Evolutionary conservation across 2,329 filamentous ascomycete genomes (phyloP).

Genomic region (Amauroascus verrucosus): DNA sequence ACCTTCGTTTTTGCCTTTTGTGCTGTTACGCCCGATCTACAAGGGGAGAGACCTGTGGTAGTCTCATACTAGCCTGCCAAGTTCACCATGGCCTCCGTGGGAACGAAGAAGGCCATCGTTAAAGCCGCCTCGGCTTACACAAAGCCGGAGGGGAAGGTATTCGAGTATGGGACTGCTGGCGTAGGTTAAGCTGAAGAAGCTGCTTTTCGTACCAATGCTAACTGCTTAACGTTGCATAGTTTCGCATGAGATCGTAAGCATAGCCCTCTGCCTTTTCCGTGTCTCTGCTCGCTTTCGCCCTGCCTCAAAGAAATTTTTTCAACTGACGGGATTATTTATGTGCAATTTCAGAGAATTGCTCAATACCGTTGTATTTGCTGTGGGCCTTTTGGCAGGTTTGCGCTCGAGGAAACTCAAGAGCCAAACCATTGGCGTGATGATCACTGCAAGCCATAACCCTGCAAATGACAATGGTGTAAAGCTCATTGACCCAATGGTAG

Average conservation of each 20-base stretch:
- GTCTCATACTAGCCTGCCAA: not conserved
- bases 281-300: slow-evolving; percentile 18
- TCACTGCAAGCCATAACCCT: slow-evolving; percentile 88
- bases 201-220: not conserved
- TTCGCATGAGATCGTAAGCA: slow-evolving; percentile 59
- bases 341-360: slow-evolving; percentile 54
- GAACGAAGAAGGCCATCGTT: slow-evolving; percentile 36
- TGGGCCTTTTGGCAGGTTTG: slow-evolving; percentile 77
- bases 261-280: slow-evolving; percentile 16
- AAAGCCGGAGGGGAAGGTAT: slow-evolving; percentile 42
- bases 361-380: slow-evolving; percentile 83
- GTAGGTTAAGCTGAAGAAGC: slow-evolving; percentile 36
- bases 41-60: not conserved
- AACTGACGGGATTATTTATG: slow-evolving; percentile 23
- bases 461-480: slow-evolving; percentile 87
- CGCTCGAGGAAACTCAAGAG: slow-evolving; percentile 82
- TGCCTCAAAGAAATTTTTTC: slow-evolving; percentile 15
- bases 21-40: not conserved
- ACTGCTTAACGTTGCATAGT: slow-evolving; percentile 34
- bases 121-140: slow-evolving; percentile 41
- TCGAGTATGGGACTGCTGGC: slow-evolving; percentile 52
- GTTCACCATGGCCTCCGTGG: slow-evolving; percentile 35
- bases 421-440: slow-evolving; percentile 92
- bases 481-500: slow-evolving; percentile 82
- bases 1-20: not conserved